phyloP scores from a whole-genome alignment of 495 filamentous ascomycete genomes.

The Penicillium taxi region DNA sequence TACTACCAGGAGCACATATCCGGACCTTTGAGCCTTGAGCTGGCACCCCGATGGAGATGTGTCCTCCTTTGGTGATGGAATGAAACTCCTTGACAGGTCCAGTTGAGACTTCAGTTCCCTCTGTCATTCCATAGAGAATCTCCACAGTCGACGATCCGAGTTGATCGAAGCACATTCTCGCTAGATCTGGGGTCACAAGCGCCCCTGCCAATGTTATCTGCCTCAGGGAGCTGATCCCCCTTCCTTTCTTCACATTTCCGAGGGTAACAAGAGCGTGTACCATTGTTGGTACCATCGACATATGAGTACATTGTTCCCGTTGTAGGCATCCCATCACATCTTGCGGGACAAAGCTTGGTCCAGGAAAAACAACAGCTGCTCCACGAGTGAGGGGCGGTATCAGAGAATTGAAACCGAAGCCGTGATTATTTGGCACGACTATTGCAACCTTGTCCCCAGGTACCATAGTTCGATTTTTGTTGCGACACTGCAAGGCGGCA shows the following conservation, averaged over 20 bases:
- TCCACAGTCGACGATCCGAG: constrained; percentile 22
- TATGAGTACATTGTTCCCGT: constrained; percentile 21
- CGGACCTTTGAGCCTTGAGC: constrained; percentile 25
- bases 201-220: constrained; percentile 23
- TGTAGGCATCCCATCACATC: constrained; percentile 17
- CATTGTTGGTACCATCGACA: constrained; percentile 31
- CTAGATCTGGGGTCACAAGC: constrained; percentile 19
- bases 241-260: constrained; percentile 8
- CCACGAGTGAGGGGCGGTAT: neutral
- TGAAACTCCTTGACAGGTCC: constrained; percentile 5
- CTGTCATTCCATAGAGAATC: constrained; percentile 38
- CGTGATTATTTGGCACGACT: constrained; percentile 20
- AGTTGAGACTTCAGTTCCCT: constrained; percentile 25
- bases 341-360: neutral
- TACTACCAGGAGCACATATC: constrained; percentile 9
- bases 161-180: constrained; percentile 18
- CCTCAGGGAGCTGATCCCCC: constrained; percentile 17
- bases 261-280: constrained; percentile 18
- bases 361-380: constrained; percentile 1
- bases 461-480: constrained; percentile 2
- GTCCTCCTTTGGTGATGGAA: constrained; percentile 10
- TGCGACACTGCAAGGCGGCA: neutral
- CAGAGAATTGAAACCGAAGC: neutral
- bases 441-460: constrained; percentile 20
- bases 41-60: constrained; percentile 21